Evolutionary conservation across 306 rosid genomes (phyloP).

Genomic region (Hippophae gyantsensis): DNA sequence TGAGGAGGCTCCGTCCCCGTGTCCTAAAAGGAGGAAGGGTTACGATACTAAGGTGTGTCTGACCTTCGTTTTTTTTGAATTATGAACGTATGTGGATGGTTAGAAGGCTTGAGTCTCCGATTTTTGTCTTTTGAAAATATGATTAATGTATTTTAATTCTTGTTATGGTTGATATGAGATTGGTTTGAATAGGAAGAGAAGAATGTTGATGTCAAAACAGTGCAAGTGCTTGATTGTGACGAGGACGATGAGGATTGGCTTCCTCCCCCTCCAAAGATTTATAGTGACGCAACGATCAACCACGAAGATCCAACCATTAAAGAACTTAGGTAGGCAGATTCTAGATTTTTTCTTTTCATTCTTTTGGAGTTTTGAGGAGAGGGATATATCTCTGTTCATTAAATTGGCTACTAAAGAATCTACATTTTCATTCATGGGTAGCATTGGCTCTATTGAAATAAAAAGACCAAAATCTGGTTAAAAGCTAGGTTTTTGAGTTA

Average conservation of each 20-base stretch:
- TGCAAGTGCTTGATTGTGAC: slow-evolving; percentile 34
- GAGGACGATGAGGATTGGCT: slow-evolving; percentile 83
- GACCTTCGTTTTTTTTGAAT: neutral
- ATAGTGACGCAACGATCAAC: slow-evolving; percentile 12
- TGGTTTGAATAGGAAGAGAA: slow-evolving; percentile 33
- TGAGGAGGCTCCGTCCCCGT: slow-evolving; percentile 21
- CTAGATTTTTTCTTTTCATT: neutral
- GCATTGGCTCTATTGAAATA: too few relatives aligned
- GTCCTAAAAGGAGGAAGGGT: slow-evolving; percentile 35
- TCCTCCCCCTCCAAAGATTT: slow-evolving; percentile 72
- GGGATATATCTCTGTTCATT: too few relatives aligned
- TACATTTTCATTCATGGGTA: neutral
- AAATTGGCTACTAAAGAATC: neutral
- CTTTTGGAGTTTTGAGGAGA: neutral
- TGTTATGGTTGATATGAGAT: slow-evolving; percentile 7
- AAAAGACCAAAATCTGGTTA: too few relatives aligned
- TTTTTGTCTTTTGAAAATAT: neutral
- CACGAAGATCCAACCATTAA: slow-evolving; percentile 60
- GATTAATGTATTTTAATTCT: neutral
- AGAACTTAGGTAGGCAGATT: slow-evolving; percentile 48
- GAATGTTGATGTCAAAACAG: slow-evolving; percentile 12
- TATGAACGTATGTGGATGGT: neutral
- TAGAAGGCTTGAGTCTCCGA: neutral
- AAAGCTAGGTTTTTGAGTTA: too few relatives aligned
- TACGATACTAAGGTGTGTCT: slow-evolving; percentile 6